phyloP scores from a whole-genome alignment of 805 yeast species.

The Clavispora asparagi region DNA sequence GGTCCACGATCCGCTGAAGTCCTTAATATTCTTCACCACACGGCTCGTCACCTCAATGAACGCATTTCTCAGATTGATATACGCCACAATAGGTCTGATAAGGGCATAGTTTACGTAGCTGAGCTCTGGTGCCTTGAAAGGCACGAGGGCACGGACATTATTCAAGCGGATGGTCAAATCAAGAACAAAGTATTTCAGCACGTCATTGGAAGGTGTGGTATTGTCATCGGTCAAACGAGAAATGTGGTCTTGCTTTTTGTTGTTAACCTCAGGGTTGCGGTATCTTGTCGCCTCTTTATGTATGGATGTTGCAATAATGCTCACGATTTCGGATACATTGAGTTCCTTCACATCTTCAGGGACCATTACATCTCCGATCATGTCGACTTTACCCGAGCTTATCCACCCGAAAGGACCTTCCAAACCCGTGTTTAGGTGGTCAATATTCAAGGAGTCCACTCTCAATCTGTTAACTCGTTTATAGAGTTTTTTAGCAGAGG shows the following conservation, averaged over 20 bases:
- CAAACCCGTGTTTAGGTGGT: slow-evolving; percentile 84
- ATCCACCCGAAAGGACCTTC: slow-evolving; percentile 99
- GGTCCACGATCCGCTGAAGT: slow-evolving; percentile 97
- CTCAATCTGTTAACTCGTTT: slow-evolving; percentile 69
- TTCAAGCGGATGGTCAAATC: slow-evolving; percentile 76
- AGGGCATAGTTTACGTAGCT: slow-evolving; percentile 91
- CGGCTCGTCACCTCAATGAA: slow-evolving; percentile 83
- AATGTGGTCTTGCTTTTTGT: slow-evolving; percentile 26
- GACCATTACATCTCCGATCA: slow-evolving; percentile 84
- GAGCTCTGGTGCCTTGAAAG: slow-evolving; percentile 79
- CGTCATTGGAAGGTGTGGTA: slow-evolving; percentile 19
- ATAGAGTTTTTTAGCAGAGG: slow-evolving; percentile 35
- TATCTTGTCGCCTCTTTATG: slow-evolving; percentile 46
- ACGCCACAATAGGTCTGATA: slow-evolving; percentile 91
- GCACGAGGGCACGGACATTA: slow-evolving; percentile 85
- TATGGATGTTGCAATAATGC: slow-evolving; percentile 42
- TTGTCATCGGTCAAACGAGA: slow-evolving; percentile 22
- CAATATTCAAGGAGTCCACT: slow-evolving; percentile 79
- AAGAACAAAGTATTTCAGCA: slow-evolving; percentile 60
- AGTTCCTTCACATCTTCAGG: slow-evolving; percentile 59
- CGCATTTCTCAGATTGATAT: slow-evolving; percentile 85
- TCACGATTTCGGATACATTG: slow-evolving; percentile 42
- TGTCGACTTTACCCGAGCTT: slow-evolving; percentile 83
- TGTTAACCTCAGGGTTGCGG: slow-evolving; percentile 27
- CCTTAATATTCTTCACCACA: slow-evolving; percentile 69